These are phyloP conservation scores for Madurella mycetomatis DNA, from an alignment of 2,329 filamentous ascomycete species.

Conservation along the genomic window DNA sequence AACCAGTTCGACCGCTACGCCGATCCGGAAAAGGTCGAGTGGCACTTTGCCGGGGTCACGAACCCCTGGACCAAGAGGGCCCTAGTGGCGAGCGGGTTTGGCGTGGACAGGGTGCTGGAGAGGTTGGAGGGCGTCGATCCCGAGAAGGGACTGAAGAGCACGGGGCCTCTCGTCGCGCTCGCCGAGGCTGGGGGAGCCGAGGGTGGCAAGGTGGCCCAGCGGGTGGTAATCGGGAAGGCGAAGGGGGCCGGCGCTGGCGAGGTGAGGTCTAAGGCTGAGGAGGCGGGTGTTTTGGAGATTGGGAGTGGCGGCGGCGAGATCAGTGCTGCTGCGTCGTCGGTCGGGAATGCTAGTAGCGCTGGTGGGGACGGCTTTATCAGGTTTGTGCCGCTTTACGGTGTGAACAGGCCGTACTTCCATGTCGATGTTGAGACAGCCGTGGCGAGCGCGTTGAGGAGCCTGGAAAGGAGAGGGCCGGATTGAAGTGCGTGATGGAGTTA, in stretches of 20 bases:
- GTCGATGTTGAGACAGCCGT: slow-evolving; percentile 42
- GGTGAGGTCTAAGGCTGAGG: slow-evolving; percentile 8
- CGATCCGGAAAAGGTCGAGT: slow-evolving; percentile 43
- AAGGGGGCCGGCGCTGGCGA: neutral
- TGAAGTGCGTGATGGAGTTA: slow-evolving; percentile 22
- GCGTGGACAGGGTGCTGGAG: slow-evolving; percentile 30
- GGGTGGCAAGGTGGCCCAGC: no score
- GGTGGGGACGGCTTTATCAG: neutral
- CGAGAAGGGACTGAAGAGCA: slow-evolving; percentile 5
- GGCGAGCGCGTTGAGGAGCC: slow-evolving; percentile 30
- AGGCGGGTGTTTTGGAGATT: neutral
- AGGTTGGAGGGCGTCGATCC: neutral
- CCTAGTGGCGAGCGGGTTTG: slow-evolving; percentile 53
- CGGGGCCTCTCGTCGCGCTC: slow-evolving; percentile 19
- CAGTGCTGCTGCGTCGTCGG: slow-evolving; percentile 20
- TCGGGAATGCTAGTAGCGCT: neutral
- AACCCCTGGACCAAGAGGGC: slow-evolving; percentile 56
- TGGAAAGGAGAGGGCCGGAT: slow-evolving; percentile 11
- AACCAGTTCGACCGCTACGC: slow-evolving; percentile 52
- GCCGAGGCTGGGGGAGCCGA: neutral
- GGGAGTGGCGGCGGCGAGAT: slow-evolving; percentile 19
- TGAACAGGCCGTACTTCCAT: slow-evolving; percentile 47
- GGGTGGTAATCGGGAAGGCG: neutral
- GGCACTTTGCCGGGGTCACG: slow-evolving; percentile 51
- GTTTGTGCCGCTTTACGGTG: slow-evolving; percentile 33